These are phyloP conservation scores for Cephaloascus albidus DNA, from an alignment of 805 yeast species.

Conservation along the genomic window DNA sequence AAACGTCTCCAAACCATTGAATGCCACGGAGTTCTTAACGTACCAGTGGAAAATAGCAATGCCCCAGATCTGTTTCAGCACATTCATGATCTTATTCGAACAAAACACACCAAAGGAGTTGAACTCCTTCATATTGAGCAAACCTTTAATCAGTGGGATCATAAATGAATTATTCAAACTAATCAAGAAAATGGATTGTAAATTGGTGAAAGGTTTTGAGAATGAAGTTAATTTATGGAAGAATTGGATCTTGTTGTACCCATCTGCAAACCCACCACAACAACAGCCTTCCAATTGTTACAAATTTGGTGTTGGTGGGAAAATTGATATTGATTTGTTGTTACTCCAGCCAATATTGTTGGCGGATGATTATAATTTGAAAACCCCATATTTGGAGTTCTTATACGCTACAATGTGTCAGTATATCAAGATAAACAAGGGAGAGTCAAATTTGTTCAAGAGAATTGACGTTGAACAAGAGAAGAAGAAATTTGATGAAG, in stretches of 20 bases:
- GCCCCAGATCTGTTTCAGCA: slow-evolving; percentile 70
- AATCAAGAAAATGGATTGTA: slow-evolving; percentile 69
- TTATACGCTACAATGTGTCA: slow-evolving; percentile 73
- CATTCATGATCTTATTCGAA: slow-evolving; percentile 68
- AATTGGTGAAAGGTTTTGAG: slow-evolving; percentile 60
- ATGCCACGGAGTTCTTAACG: slow-evolving; percentile 49
- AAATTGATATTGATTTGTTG: slow-evolving; percentile 63
- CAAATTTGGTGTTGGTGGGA: no score
- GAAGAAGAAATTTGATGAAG: no score
- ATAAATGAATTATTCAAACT: slow-evolving; percentile 67
- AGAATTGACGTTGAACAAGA: slow-evolving; percentile 13
- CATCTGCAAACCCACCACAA: slow-evolving; percentile 14
- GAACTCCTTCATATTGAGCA: slow-evolving; percentile 63
- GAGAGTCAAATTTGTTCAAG: slow-evolving; percentile 19
- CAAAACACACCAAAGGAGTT: slow-evolving; percentile 52
- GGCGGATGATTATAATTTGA: slow-evolving; percentile 81
- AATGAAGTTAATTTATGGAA: slow-evolving; percentile 51
- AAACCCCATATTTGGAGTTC: slow-evolving; percentile 87
- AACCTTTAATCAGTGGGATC: slow-evolving; percentile 76
- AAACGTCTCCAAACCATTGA: slow-evolving; percentile 39
- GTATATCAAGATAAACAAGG: slow-evolving; percentile 34
- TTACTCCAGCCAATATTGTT: slow-evolving; percentile 78
- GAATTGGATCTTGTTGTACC: slow-evolving; percentile 40
- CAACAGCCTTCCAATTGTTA: slow-evolving; percentile 2
- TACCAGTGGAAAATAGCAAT: slow-evolving; percentile 84